Percentiles rank a stretch among this genome's conserved stretches.
phyloP scores from a whole-genome alignment of 2,329 filamentous ascomycete genomes.

The Anthostomella pinea region DNA sequence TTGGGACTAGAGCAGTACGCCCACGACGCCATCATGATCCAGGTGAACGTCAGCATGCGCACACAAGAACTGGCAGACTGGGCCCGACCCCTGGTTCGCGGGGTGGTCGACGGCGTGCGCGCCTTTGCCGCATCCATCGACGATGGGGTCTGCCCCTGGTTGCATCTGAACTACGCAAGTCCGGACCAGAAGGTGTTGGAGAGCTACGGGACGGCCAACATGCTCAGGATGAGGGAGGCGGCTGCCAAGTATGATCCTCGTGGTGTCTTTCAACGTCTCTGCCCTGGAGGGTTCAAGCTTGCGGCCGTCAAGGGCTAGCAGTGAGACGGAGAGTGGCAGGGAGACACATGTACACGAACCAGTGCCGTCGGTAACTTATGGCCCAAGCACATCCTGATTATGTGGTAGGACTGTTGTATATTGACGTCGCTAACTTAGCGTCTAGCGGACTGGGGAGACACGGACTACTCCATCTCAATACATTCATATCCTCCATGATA shows the following conservation, averaged over 20 bases:
- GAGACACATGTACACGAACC: no score
- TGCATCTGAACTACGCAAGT: conserved; percentile 11
- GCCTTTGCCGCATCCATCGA: conserved; percentile 5
- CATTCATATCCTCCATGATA: no score
- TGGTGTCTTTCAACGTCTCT: conserved; percentile 12
- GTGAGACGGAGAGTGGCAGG: no score
- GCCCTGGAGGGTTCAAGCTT: conserved; percentile 12
- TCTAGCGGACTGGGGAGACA: no score
- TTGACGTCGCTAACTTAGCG: no score
- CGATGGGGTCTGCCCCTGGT: conserved; percentile 4
- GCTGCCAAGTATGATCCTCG: conserved; percentile 10
- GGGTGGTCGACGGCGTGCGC: neutral
- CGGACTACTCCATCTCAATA: no score
- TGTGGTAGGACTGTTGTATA: no score
- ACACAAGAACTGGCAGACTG: conserved; percentile 4
- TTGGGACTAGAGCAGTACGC: conserved; percentile 6
- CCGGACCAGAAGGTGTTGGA: conserved; percentile 5
- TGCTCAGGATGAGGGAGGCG: conserved; percentile 1
- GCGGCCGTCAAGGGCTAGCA: no score
- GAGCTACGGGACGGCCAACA: conserved; percentile 9
- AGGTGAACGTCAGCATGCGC: conserved; percentile 1
- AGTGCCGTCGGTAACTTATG: no score
- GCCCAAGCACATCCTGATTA: no score
- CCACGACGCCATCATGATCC: conserved; percentile 4
- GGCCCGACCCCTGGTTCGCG: neutral